phyloP scores from a whole-genome alignment of 2,329 filamentous ascomycete species.

The Diaporthe caulivora region DNA sequence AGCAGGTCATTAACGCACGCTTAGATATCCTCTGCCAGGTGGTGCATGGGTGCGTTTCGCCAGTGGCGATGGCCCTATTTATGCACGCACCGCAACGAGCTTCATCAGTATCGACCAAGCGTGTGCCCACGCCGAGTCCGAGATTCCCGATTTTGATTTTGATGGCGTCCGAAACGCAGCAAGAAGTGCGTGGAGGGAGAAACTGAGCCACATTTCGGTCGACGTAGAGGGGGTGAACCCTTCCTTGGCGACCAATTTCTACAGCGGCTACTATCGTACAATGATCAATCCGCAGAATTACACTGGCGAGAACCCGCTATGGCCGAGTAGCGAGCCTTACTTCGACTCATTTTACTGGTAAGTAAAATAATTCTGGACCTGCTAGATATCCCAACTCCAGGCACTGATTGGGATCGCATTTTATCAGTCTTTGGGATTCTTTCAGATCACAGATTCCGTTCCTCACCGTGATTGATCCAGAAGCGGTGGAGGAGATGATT shows the following conservation, averaged over 20 bases:
- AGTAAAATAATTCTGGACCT: conserved; percentile 39
- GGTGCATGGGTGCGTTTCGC: conserved; percentile 75
- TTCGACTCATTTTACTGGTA: conserved; percentile 82
- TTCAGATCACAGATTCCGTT: conserved; percentile 78
- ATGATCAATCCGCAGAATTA: conserved; percentile 82
- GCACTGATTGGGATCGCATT: neutral
- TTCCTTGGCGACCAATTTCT: conserved; percentile 73
- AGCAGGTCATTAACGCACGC: too few species aligned
- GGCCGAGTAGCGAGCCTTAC: conserved; percentile 75
- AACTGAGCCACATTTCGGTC: conserved; percentile 70
- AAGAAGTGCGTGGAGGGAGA: conserved; percentile 69
- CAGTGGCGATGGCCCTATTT: conserved; percentile 62
- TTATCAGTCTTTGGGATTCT: conserved; percentile 73
- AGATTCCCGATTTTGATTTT: conserved; percentile 79
- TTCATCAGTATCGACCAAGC: conserved; percentile 76
- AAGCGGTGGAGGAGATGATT: conserved; percentile 74
- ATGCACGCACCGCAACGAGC: conserved; percentile 76
- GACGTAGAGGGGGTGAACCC: conserved; percentile 64
- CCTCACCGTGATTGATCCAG: conserved; percentile 75
- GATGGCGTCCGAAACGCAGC: conserved; percentile 64
- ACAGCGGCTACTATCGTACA: conserved; percentile 78
- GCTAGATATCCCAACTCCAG: conserved; percentile 29
- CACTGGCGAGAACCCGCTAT: conserved; percentile 78
- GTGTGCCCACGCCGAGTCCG: conserved; percentile 75
- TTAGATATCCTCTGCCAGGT: conserved; percentile 63